Conservation (phyloP, 495 filamentous ascomycete genomes). For the Talaromyces ruber region DNA sequence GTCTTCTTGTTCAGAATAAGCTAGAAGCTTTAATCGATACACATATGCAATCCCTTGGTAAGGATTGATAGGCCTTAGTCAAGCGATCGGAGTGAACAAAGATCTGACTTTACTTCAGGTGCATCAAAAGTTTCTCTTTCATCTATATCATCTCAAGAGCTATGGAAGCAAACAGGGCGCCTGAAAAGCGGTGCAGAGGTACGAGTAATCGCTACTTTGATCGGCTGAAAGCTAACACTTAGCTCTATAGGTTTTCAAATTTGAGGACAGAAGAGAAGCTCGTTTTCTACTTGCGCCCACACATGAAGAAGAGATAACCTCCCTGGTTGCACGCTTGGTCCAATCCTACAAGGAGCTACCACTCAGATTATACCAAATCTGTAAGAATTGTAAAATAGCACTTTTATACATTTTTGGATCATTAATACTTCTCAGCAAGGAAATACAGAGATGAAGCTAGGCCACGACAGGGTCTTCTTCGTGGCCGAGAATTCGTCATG, state of each 20-base stretch:
- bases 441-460: conserved; percentile 93
- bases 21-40: conserved; percentile 77
- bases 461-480: conserved; percentile 78
- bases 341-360: conserved; percentile 84
- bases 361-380: conserved; percentile 82
- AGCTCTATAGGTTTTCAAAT: conserved; percentile 57
- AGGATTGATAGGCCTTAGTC: conserved; percentile 5
- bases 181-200: conserved; percentile 55
- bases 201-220: conserved; percentile 5
- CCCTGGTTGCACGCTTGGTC: conserved; percentile 61
- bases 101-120: conserved; percentile 37
- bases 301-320: conserved; percentile 93
- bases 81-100: not conserved
- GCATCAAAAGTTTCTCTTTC: conserved; percentile 86
- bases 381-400: conserved; percentile 30
- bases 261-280: conserved; percentile 70
- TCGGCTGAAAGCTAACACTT: not conserved
- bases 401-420: not conserved
- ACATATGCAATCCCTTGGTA: conserved; percentile 75
- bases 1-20: conserved; percentile 81
- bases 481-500: conserved; percentile 93
- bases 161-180: conserved; percentile 70
- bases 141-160: conserved; percentile 71
- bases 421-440: conserved; percentile 39
- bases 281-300: conserved; percentile 80